Conservation (phyloP, 371 early-diverging fungal genomes). For the Conidiobolus incongruus region DNA sequence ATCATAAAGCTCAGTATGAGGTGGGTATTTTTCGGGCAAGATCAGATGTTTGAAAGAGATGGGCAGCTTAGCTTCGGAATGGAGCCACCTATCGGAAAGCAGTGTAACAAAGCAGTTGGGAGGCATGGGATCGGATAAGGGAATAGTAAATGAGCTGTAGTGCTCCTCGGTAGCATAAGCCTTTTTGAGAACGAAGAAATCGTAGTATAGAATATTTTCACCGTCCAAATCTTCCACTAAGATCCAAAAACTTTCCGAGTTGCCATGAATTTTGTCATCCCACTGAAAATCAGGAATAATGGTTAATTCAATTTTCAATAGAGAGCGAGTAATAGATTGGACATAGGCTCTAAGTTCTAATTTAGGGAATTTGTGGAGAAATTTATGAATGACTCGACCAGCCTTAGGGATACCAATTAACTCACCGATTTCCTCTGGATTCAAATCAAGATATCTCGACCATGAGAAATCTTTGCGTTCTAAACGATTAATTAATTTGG, state of each 20-base stretch:
- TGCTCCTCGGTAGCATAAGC: conserved; percentile 46
- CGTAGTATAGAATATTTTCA: conserved; percentile 67
- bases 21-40: conserved; percentile 78
- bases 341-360: conserved; percentile 72
- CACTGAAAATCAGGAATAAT: conserved; percentile 85
- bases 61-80: conserved; percentile 67
- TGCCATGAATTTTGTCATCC: conserved; percentile 69
- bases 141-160: conserved; percentile 65
- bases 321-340: conserved; percentile 76
- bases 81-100: conserved; percentile 87
- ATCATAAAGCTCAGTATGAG: conserved; percentile 86
- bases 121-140: conserved; percentile 80
- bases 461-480: conserved; percentile 89
- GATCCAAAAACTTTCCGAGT: conserved; percentile 81
- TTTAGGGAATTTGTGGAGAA: conserved; percentile 81
- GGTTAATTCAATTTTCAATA: conserved; percentile 71
- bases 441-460: conserved; percentile 79
- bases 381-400: conserved; percentile 66
- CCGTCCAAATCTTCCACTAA: conserved; percentile 85
- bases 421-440: conserved; percentile 81
- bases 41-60: conserved; percentile 82
- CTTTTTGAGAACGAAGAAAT: conserved; percentile 65
- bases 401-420: conserved; percentile 65
- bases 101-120: conserved; percentile 88
- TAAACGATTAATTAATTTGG: conserved; percentile 60